These are phyloP conservation scores for Sporothrix phasma DNA, from an alignment of 2,329 filamentous ascomycete genomes.

Conservation along the genomic window DNA sequence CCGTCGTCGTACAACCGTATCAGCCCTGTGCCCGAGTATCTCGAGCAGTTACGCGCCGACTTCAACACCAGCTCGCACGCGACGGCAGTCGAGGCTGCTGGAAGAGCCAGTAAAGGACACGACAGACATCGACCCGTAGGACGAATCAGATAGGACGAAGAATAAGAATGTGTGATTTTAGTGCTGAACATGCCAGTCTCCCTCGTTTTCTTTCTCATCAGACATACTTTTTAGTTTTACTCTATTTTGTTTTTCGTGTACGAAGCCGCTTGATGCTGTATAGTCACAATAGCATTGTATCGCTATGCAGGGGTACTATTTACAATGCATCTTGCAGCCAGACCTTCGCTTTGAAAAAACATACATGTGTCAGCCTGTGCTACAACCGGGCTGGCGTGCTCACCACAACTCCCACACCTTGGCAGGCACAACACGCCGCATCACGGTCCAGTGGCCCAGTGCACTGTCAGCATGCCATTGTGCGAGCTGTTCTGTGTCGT, in stretches of 20 bases:
- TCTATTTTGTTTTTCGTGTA: not conserved
- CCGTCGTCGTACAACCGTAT: constrained; percentile 50
- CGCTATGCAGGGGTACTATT: not conserved
- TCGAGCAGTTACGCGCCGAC: constrained; percentile 35
- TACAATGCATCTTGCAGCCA: not conserved
- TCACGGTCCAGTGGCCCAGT: constrained; percentile 80
- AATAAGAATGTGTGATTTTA: too few species aligned
- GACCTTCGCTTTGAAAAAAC: not conserved
- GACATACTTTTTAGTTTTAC: not conserved
- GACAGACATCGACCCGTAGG: not conserved
- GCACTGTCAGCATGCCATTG: constrained; percentile 68
- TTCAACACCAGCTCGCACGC: constrained; percentile 26
- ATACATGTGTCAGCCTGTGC: not conserved
- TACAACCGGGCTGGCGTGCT: too few species aligned
- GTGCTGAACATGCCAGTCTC: too few species aligned
- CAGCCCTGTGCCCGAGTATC: constrained; percentile 49
- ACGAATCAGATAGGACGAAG: too few species aligned
- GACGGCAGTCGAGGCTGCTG: constrained; percentile 22
- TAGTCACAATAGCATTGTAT: too few species aligned
- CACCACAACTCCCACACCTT: constrained; percentile 83
- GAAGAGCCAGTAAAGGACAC: constrained; percentile 9
- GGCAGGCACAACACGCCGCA: constrained; percentile 71
- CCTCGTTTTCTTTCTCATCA: not conserved
- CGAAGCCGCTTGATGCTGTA: too few species aligned
- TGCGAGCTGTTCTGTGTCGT: constrained; percentile 56